Evolutionary conservation across 2,329 filamentous ascomycete genomes (phyloP).

Genomic region (Xenoacremonium recifei): DNA sequence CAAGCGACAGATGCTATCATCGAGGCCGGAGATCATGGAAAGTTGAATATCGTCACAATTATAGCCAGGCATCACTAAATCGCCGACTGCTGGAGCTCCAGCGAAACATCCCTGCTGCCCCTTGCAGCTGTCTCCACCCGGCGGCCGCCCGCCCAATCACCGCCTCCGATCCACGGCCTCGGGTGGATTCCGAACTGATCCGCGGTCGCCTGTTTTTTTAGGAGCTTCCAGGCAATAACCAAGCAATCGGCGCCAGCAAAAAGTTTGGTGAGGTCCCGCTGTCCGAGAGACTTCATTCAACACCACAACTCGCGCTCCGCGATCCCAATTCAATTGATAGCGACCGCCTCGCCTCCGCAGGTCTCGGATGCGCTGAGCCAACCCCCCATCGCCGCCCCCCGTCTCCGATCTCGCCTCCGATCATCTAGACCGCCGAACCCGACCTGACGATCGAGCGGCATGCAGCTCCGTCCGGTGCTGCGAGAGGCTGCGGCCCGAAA

Average conservation of each 20-base stretch:
- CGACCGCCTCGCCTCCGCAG: no score
- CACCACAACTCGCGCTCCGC: conserved; percentile 6
- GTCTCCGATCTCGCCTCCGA: not conserved
- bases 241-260: no score
- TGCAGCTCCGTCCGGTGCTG: conserved; percentile 55
- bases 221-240: no score
- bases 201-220: conserved; percentile 9
- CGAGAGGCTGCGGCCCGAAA: conserved; percentile 35
- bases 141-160: conserved; percentile 13
- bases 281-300: conserved; percentile 13
- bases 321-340: conserved; percentile 3
- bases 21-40: no score
- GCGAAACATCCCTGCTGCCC: no score
- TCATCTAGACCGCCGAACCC: conserved; percentile 6
- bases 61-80: no score
- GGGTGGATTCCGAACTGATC: conserved; percentile 18
- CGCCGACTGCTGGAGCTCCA: no score
- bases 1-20: no score
- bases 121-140: no score
- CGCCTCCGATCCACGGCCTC: not conserved
- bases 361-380: no score
- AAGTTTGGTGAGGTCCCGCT: conserved; percentile 25
- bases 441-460: no score
- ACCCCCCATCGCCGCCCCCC: conserved; percentile 6
- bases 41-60: no score